A percentile compares a stretch with the other conserved stretches of the same genome.
Evolutionary conservation across 345 rosid species (phyloP).

Genomic region (Moricandia arvensis): DNA sequence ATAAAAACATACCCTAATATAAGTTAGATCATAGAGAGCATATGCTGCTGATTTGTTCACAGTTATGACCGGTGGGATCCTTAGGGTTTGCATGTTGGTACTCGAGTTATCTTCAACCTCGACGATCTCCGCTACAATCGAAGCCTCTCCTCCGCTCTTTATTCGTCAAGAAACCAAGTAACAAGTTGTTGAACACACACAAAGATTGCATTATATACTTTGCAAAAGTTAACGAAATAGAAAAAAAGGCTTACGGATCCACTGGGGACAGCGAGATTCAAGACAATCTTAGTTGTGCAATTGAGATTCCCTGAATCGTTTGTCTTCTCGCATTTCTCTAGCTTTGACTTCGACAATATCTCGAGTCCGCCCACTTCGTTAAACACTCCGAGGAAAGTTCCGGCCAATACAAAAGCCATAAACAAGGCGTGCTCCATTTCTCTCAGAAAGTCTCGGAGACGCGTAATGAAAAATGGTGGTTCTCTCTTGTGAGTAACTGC

Average conservation of each 20-base stretch:
- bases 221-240: no score
- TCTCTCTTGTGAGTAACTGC: not conserved
- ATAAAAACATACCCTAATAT: constrained; percentile 54
- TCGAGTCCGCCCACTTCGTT: constrained; percentile 16
- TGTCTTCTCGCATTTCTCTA: constrained; percentile 33
- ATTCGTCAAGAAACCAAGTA: no score
- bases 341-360: constrained; percentile 38
- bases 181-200: not conserved
- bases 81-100: constrained; percentile 61
- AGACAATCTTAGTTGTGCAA: constrained; percentile 30
- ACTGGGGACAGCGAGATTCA: constrained; percentile 40
- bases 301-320: constrained; percentile 30
- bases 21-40: constrained; percentile 73
- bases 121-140: constrained; percentile 80
- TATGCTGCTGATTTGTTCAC: constrained; percentile 77
- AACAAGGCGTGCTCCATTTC: not conserved
- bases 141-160: constrained; percentile 92
- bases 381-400: not conserved
- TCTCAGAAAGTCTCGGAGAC: not conserved
- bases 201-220: not conserved
- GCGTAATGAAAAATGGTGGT: not conserved
- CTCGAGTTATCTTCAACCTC: constrained; percentile 93
- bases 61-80: constrained; percentile 77
- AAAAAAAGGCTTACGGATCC: constrained; percentile 22
- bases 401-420: not conserved